A percentile compares a stretch with the other conserved stretches of the same genome.
Conservation (phyloP, 2,329 filamentous ascomycete genomes). For the Botrytis cinerea region DNA sequence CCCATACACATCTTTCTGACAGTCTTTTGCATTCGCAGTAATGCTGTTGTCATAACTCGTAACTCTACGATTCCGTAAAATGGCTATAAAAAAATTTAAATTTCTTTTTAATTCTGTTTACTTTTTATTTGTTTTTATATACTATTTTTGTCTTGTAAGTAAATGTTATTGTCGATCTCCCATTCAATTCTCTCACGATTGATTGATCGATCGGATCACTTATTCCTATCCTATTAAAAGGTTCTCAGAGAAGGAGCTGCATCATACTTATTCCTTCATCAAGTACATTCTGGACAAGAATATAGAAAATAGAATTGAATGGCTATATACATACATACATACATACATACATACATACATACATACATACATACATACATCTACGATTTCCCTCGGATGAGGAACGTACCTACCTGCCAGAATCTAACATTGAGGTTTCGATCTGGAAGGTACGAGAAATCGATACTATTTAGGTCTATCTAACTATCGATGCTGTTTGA, state of each 20-base stretch:
- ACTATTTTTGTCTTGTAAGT: neutral
- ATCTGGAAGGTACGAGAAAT: neutral
- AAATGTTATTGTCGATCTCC: too few species aligned
- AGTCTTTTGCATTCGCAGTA: neutral
- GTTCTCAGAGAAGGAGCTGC: neutral
- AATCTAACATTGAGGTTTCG: neutral
- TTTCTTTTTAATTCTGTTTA: too few species aligned
- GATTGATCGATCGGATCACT: neutral
- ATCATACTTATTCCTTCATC: neutral
- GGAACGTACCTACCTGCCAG: neutral
- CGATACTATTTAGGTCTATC: neutral
- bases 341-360: conserved; percentile 1
- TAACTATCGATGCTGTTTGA: too few species aligned
- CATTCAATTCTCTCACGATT: neutral
- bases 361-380: neutral
- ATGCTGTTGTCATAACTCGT: neutral
- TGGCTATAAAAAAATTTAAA: too few species aligned
- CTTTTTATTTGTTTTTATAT: too few species aligned
- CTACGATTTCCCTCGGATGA: neutral
- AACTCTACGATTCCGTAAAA: neutral
- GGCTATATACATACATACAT: neutral
- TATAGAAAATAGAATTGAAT: neutral
- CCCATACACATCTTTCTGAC: neutral
- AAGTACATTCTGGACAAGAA: too few species aligned
- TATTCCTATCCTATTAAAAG: rapidly evolving